These are phyloP conservation scores for Sporothrix luriei DNA, from an alignment of 2,329 filamentous ascomycete genomes.

Conservation along the genomic window DNA sequence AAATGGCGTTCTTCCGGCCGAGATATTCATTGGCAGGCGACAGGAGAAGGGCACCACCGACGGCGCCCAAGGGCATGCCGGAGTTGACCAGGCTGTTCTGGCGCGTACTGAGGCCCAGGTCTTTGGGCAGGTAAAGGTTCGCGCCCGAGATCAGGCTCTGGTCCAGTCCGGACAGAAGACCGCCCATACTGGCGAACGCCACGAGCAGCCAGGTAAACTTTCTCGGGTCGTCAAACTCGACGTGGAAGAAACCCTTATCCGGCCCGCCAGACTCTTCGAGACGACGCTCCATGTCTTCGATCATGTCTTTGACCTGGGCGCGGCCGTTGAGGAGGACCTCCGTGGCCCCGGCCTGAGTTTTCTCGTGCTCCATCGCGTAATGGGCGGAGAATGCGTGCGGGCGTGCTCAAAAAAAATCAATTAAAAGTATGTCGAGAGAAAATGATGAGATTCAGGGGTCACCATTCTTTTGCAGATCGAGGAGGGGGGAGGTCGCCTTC, in stretches of 20 bases:
- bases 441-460: no score
- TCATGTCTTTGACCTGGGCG: conserved; percentile 30
- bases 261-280: conserved; percentile 30
- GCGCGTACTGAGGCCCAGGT: conserved; percentile 56
- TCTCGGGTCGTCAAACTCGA: conserved; percentile 47
- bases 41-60: conserved; percentile 68
- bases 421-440: no score
- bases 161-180: conserved; percentile 70
- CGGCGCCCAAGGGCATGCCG: conserved; percentile 71
- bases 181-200: conserved; percentile 74
- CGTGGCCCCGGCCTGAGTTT: conserved; percentile 17
- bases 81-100: conserved; percentile 69
- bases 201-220: conserved; percentile 70
- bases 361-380: conserved; percentile 23
- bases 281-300: conserved; percentile 32
- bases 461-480: neutral
- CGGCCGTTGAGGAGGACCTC: conserved; percentile 23
- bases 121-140: conserved; percentile 65
- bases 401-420: no score
- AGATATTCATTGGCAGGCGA: conserved; percentile 68
- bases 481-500: neutral
- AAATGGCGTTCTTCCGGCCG: conserved; percentile 68
- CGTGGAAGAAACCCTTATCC: conserved; percentile 40
- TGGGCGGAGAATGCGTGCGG: neutral
- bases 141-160: conserved; percentile 73